These are phyloP conservation scores for Gynostemma pentaphyllum DNA, from an alignment of 306 rosid genomes.

Conservation along the genomic window DNA sequence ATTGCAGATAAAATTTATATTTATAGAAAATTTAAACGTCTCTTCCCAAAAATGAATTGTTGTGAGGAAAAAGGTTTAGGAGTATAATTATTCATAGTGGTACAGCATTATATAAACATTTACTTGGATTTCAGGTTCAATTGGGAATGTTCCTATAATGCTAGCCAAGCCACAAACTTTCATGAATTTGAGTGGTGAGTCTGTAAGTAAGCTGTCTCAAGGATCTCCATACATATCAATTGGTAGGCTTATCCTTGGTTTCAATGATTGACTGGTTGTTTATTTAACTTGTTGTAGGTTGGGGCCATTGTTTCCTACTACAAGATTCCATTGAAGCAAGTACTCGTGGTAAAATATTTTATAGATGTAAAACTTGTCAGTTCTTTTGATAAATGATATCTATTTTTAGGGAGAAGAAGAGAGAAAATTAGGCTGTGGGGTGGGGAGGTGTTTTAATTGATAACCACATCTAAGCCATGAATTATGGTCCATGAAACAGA, in stretches of 20 bases:
- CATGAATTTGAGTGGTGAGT: constrained; percentile 93
- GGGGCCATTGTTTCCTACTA: constrained; percentile 80
- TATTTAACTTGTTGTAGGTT: constrained; percentile 43
- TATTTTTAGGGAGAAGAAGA: neutral
- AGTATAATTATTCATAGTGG: neutral
- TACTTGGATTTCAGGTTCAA: constrained; percentile 38
- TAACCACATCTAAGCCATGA: constrained; percentile 4
- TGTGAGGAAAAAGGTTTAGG: neutral
- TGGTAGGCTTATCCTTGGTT: constrained; percentile 7
- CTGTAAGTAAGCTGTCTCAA: constrained; percentile 60
- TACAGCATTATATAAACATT: neutral
- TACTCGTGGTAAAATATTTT: constrained; percentile 52
- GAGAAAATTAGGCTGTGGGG: constrained; percentile 2
- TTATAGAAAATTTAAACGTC: neutral
- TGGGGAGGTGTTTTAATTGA: neutral
- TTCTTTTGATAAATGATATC: neutral
- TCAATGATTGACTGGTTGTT: constrained; percentile 18
- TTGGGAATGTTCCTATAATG: constrained; percentile 71
- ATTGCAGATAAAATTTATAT: too few relatives aligned
- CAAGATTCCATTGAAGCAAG: constrained; percentile 88
- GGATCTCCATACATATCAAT: constrained; percentile 12
- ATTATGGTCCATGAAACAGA: too few relatives aligned
- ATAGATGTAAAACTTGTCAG: neutral
- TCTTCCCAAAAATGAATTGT: neutral
- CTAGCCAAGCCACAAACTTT: constrained; percentile 91